Conservation (phyloP, 768 basidiomycete genomes). For the Termitomyces eurrhizus region DNA sequence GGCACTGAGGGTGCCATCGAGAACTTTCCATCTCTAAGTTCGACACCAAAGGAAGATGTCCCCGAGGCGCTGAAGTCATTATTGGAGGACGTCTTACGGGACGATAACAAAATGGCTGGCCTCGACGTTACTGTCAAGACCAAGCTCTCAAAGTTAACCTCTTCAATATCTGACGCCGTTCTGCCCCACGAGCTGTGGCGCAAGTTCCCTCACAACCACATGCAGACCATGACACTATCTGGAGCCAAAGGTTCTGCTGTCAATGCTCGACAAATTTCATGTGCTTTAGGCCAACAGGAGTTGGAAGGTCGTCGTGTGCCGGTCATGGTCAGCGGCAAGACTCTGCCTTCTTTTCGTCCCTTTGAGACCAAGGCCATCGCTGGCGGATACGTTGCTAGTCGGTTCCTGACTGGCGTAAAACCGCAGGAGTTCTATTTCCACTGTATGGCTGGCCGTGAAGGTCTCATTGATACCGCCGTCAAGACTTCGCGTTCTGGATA, state of each 20-base stretch:
- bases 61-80: conserved; percentile 56
- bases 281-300: conserved; percentile 94
- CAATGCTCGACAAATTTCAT: conserved; percentile 98
- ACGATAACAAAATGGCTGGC: conserved; percentile 96
- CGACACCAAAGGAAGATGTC: conserved; percentile 48
- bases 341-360: conserved; percentile 91
- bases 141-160: conserved; percentile 81
- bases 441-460: conserved; percentile 99
- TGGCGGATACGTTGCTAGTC: conserved; percentile 96
- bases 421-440: conserved; percentile 99
- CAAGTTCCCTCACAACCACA: conserved; percentile 96
- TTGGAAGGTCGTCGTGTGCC: conserved; percentile 98
- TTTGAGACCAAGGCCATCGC: conserved; percentile 99
- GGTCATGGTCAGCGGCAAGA: conserved; percentile 99
- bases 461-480: conserved; percentile 97
- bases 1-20: conserved; percentile 90
- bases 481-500: conserved; percentile 99
- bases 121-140: conserved; percentile 91
- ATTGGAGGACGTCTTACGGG: conserved; percentile 88
- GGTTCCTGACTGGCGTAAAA: conserved; percentile 96
- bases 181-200: conserved; percentile 86
- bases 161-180: conserved; percentile 83
- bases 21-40: conserved; percentile 75
- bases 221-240: conserved; percentile 98
- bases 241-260: conserved; percentile 98